phyloP scores from a whole-genome alignment of 2,329 filamentous ascomycete genomes.

The Diaporthe helianthi region DNA sequence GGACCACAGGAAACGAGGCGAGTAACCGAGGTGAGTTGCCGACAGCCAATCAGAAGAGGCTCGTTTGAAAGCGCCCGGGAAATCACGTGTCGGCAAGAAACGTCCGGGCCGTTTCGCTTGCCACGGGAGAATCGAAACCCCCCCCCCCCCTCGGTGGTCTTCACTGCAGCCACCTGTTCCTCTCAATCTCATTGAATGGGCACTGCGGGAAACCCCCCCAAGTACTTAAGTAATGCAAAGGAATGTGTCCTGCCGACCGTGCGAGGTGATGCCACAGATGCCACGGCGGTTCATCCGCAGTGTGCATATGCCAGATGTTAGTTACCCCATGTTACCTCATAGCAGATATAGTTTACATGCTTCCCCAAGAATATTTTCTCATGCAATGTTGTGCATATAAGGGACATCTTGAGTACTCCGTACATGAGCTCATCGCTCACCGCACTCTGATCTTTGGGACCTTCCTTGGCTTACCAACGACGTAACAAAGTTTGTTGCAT shows the following conservation, averaged over 20 bases:
- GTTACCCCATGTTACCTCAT: background rate
- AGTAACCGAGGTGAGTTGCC: slow-evolving; percentile 30
- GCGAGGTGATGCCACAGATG: background rate
- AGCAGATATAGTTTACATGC: background rate
- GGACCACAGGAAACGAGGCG: background rate
- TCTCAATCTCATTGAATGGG: too few species aligned
- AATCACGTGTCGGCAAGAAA: slow-evolving; percentile 22
- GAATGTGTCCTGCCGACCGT: background rate
- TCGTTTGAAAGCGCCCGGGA: background rate
- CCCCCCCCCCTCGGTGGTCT: slow-evolving; percentile 4
- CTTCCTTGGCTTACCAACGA: background rate
- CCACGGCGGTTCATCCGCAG: background rate
- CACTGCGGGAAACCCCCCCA: too few species aligned
- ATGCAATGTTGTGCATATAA: too few species aligned
- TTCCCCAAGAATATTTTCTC: background rate
- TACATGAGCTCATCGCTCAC: background rate
- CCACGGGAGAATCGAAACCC: slow-evolving; percentile 2
- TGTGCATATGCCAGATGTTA: background rate
- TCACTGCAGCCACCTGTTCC: too few species aligned
- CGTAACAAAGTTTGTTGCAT: background rate
- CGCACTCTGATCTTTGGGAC: background rate
- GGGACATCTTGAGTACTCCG: too few species aligned
- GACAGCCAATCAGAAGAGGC: slow-evolving; percentile 22
- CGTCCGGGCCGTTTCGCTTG: background rate
- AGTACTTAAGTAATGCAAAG: background rate